Percentiles rank a stretch among this genome's conserved stretches.
Evolutionary conservation across 2,329 filamentous ascomycete species (phyloP).

Genomic region (Triangularia setosa): DNA sequence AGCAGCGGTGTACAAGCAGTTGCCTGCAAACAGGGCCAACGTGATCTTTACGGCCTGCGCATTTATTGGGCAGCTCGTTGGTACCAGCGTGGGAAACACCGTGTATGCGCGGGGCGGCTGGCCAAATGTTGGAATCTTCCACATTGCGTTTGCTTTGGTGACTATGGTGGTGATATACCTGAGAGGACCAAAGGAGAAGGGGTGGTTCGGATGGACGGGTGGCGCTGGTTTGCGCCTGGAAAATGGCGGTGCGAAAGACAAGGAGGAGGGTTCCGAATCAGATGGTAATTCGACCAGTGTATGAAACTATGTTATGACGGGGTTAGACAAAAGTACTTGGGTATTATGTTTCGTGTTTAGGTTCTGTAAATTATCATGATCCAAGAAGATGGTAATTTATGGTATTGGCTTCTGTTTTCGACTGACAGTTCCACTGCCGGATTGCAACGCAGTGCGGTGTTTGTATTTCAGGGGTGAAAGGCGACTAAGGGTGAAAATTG

Average conservation of each 20-base stretch:
- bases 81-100: slow-evolving; percentile 4
- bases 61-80: slow-evolving; percentile 5
- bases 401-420: too few species aligned
- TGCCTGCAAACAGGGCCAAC: slow-evolving; percentile 1
- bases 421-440: too few species aligned
- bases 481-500: too few species aligned
- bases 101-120: slow-evolving; percentile 2
- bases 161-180: slow-evolving; percentile 1
- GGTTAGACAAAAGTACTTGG: not conserved
- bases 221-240: not conserved
- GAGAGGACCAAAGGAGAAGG: slow-evolving; percentile 3
- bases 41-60: slow-evolving; percentile 1
- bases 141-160: not conserved
- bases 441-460: too few species aligned
- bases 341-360: not conserved
- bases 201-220: slow-evolving; percentile 8
- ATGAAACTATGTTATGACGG: not conserved
- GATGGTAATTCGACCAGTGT: not conserved
- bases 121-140: not conserved
- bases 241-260: not conserved
- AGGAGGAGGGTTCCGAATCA: not conserved
- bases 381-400: too few species aligned
- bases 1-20: not conserved
- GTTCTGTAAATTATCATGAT: too few species aligned
- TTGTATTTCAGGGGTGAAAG: too few species aligned